Conservation (phyloP, 2,329 filamentous ascomycete species). For the Tolypocladium endophyticum region DNA sequence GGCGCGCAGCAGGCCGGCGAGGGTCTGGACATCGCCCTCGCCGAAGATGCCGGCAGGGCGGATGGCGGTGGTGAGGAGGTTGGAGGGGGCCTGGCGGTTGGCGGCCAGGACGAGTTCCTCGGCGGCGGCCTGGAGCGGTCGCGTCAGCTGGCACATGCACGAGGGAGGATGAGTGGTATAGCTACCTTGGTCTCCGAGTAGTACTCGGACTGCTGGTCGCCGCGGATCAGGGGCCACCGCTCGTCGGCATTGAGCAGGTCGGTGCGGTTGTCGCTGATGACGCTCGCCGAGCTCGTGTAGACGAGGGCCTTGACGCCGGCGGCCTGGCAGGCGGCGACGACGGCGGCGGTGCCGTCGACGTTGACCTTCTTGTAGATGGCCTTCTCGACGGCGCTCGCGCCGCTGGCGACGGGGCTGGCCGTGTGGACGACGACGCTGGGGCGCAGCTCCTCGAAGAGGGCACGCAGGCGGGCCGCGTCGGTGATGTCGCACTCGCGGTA, state of each 20-base stretch:
- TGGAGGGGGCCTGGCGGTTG: conserved; percentile 48
- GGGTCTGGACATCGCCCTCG: conserved; percentile 70
- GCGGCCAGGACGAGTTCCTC: conserved; percentile 71
- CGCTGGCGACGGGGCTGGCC: conserved; percentile 57
- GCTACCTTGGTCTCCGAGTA: conserved; percentile 84
- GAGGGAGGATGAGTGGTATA: no score
- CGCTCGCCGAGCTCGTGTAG: conserved; percentile 82
- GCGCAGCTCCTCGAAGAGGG: conserved; percentile 53
- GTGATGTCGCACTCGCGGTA: conserved; percentile 77
- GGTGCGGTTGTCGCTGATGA: conserved; percentile 69
- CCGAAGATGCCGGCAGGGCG: conserved; percentile 87
- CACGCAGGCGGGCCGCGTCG: conserved; percentile 46
- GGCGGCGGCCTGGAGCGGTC: conserved; percentile 49
- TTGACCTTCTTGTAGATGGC: conserved; percentile 72
- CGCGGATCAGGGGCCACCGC: conserved; percentile 64
- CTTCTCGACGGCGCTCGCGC: conserved; percentile 41
- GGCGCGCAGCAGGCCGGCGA: conserved; percentile 63
- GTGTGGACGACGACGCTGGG: conserved; percentile 89
- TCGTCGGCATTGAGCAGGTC: conserved; percentile 83
- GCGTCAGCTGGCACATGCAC: no score
- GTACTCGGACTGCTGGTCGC: conserved; percentile 62
- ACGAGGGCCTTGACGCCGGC: conserved; percentile 72
- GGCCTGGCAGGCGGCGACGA: conserved; percentile 63
- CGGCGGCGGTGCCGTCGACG: conserved; percentile 70
- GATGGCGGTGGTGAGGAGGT: conserved; percentile 67